A percentile compares a stretch with the other conserved stretches of the same genome.
phyloP scores from a whole-genome alignment of 441 rosid genomes.

The Viola pubescens region DNA sequence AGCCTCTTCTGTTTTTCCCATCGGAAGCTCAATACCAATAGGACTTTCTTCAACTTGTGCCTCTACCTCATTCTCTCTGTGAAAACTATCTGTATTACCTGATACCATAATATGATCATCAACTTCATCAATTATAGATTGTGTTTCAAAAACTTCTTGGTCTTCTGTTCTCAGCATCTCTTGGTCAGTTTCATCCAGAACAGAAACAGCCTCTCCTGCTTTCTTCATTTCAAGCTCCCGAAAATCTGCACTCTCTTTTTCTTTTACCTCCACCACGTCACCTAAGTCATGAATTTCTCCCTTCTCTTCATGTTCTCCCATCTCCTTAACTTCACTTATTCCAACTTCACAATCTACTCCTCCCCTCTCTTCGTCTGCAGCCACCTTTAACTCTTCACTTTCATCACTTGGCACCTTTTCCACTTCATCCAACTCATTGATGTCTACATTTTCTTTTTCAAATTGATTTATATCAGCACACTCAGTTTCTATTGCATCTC shows the following conservation, averaged over 20 bases:
- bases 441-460: slow-evolving; percentile 16
- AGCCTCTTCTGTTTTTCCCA: too few species aligned
- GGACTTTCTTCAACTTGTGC: too few species aligned
- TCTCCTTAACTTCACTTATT: neutral
- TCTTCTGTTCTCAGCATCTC: slow-evolving; percentile 7
- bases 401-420: slow-evolving; percentile 6
- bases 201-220: slow-evolving; percentile 6
- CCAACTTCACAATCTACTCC: neutral
- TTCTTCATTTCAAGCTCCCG: neutral
- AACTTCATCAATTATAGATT: slow-evolving; percentile 5
- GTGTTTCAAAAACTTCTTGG: slow-evolving; percentile 5
- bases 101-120: neutral
- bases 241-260: neutral
- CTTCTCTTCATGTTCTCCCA: slow-evolving; percentile 3
- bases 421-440: slow-evolving; percentile 8
- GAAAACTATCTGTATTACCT: slow-evolving; percentile 9
- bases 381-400: slow-evolving; percentile 3
- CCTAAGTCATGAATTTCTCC: slow-evolving; percentile 1
- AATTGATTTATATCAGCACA: slow-evolving; percentile 2
- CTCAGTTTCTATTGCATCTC: slow-evolving; percentile 1
- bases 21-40: too few species aligned
- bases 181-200: slow-evolving; percentile 4
- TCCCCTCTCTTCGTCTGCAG: slow-evolving; percentile 5
- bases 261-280: neutral
- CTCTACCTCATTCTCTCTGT: slow-evolving; percentile 7